A percentile compares a stretch with the other conserved stretches of the same genome.
These are phyloP conservation scores for Teunomyces funiuensis DNA, from an alignment of 805 yeast species.

Conservation along the genomic window DNA sequence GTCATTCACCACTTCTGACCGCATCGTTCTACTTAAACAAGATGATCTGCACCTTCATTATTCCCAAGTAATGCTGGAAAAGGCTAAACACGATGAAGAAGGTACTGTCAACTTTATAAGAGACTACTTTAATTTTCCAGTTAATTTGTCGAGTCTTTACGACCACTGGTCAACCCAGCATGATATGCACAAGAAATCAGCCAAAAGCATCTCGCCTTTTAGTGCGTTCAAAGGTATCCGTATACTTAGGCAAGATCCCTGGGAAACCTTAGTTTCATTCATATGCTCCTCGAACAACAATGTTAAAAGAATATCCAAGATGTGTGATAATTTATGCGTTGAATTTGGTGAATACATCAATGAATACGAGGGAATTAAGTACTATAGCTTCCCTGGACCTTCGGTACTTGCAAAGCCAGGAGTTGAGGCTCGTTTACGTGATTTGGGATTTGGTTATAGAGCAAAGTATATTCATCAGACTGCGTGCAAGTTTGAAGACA, in stretches of 20 bases:
- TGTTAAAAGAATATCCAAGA: conserved; percentile 86
- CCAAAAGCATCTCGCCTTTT: conserved; percentile 30
- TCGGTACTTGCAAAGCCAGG: conserved; percentile 38
- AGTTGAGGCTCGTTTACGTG: conserved; percentile 45
- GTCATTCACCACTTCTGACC: conserved; percentile 60
- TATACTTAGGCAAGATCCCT: conserved; percentile 89
- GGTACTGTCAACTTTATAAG: conserved; percentile 34
- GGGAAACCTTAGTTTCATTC: conserved; percentile 90
- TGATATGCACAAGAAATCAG: conserved; percentile 6
- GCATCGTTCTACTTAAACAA: conserved; percentile 67
- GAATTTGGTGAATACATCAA: conserved; percentile 66
- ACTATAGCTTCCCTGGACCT: conserved; percentile 77
- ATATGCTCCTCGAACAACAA: conserved; percentile 97
- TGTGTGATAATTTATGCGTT: conserved; percentile 79
- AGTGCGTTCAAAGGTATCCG: conserved; percentile 65
- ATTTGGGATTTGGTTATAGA: conserved; percentile 80
- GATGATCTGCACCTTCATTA: conserved; percentile 52
- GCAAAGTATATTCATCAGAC: conserved; percentile 86
- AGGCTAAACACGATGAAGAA: background rate
- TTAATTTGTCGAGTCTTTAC: conserved; percentile 55
- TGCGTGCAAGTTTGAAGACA: conserved; percentile 51
- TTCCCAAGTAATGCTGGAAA: conserved; percentile 35
- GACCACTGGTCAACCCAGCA: conserved; percentile 62
- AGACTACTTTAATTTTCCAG: conserved; percentile 71
- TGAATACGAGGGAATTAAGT: conserved; percentile 51